Conservation (phyloP, 2,329 filamentous ascomycete species). For the Akanthomyces muscarius region DNA sequence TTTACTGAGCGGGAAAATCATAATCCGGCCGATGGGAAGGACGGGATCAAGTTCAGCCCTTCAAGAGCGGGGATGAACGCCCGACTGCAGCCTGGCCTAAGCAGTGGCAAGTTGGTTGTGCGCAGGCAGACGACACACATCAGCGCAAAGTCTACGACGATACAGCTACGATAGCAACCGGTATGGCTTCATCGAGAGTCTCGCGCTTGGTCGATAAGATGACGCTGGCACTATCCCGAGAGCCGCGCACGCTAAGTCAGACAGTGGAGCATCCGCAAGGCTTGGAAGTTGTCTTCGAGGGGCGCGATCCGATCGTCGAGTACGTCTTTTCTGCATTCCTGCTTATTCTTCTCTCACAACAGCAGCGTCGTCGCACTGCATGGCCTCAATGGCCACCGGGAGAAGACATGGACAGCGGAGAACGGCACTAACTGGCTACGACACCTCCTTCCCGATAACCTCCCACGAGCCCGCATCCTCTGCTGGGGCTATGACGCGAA, state of each 20-base stretch:
- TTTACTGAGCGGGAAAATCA: too few relatives aligned
- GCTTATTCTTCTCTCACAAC: not conserved
- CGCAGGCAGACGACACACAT: too few relatives aligned
- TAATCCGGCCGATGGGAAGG: too few relatives aligned
- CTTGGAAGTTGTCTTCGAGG: conserved; percentile 2
- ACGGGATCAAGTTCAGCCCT: too few relatives aligned
- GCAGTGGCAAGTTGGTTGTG: too few relatives aligned
- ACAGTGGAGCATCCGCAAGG: not conserved
- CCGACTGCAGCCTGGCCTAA: too few relatives aligned
- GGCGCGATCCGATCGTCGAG: conserved; percentile 5
- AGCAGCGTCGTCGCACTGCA: conserved; percentile 26
- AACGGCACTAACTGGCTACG: conserved; percentile 26
- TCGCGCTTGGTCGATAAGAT: not conserved
- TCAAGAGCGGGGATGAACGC: too few relatives aligned
- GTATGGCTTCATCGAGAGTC: not conserved
- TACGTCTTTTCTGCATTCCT: not conserved
- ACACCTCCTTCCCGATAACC: conserved; percentile 26
- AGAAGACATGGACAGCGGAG: conserved; percentile 23
- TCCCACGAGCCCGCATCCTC: conserved; percentile 32
- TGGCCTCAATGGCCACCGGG: conserved; percentile 25
- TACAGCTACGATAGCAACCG: not conserved
- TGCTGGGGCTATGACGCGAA: conserved; percentile 34
- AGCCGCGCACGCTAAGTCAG: not conserved
- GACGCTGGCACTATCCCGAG: not conserved
- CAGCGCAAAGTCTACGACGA: too few relatives aligned